Base-by-base conservation (phyloP, 2,329 filamentous ascomycete genomes). In the Diplodia sapinea region DNA sequence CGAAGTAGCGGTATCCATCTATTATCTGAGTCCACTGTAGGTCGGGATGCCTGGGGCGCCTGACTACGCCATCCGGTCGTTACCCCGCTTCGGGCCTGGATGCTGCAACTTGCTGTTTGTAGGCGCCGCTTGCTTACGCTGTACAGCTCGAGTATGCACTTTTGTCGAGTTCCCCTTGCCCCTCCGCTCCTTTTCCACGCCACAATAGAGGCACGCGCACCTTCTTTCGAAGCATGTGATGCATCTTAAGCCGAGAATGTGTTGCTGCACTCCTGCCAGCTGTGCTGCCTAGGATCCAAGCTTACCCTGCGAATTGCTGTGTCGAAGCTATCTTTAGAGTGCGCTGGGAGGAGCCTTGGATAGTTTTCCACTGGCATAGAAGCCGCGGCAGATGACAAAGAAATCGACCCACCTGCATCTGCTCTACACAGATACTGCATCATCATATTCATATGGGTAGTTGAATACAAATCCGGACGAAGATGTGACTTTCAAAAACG, bases 1-100 rank as follows among this genome's bases (percentile, higher is more conserved):
- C 31, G 11, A 43, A 63, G 47, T 63, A 63, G 59, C 59, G 59
- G 59, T 63, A 51, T 63, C 47, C n/a, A 63, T 51, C 50, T 51
- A 49, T 49, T 62, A 29, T 62, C 31, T 38, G 57, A 50, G 57
- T 62, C 57, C 57, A 62, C 57, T 50, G 57, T 20, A 40, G 26
- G 40, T 51, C 20, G 47, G 59, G 59, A 8, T 51, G 59, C 59
- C 59, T 63, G 59, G 59, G 23, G 31, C 59, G 59, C 59, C 59
- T 63, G 59, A 63, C 50, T 43, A 43, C 59, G 59, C 59, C 59
- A 63, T 63, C 29, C 31, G 6, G 17, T 11, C 33, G 31, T 43
- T 63, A 63, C 59, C 59, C 57, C 57, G 57, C 57, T 62, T 62
- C 40, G 40, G 57, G 57, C 26, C 9, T 29, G 11, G 17, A 5